Evolutionary conservation across 768 basidiomycete genomes (phyloP).

Genomic region (Harrya chromipes): DNA sequence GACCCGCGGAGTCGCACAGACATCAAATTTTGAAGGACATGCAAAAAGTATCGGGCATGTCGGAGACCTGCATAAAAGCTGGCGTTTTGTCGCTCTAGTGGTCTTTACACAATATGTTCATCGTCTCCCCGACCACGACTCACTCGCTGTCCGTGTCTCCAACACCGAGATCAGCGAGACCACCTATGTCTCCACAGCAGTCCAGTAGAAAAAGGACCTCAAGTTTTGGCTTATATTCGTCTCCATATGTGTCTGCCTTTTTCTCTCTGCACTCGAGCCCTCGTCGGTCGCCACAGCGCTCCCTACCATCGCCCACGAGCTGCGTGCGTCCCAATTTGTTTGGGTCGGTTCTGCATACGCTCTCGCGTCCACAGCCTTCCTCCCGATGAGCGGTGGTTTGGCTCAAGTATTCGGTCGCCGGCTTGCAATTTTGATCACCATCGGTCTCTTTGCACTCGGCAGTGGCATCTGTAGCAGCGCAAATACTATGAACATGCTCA

Average conservation of each 20-base stretch:
- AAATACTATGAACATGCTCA: slow-evolving; percentile 18
- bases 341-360: slow-evolving; percentile 40
- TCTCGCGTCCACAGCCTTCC: slow-evolving; percentile 35
- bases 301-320: slow-evolving; percentile 31
- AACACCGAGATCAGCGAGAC: not conserved
- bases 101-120: too few relatives aligned
- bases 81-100: too few relatives aligned
- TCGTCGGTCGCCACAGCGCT: slow-evolving; percentile 31
- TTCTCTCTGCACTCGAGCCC: slow-evolving; percentile 29
- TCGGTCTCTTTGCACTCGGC: slow-evolving; percentile 33
- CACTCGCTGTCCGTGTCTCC: too few relatives aligned
- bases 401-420: slow-evolving; percentile 32
- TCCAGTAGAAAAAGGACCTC: slow-evolving; percentile 8
- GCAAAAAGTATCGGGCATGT: too few relatives aligned
- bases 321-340: slow-evolving; percentile 28
- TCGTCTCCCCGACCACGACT: too few relatives aligned
- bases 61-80: too few relatives aligned
- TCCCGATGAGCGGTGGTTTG: slow-evolving; percentile 36
- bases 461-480: slow-evolving; percentile 35
- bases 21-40: too few relatives aligned
- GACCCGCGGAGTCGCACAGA: too few relatives aligned
- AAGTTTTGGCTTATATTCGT: slow-evolving; percentile 30
- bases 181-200: not conserved
- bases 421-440: slow-evolving; percentile 20
- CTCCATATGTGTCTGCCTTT: slow-evolving; percentile 22